Percentiles rank a stretch among this genome's conserved stretches.
Evolutionary conservation across 371 early-diverging fungal genomes (phyloP).

Genomic region (Funneliformis caledonium): DNA sequence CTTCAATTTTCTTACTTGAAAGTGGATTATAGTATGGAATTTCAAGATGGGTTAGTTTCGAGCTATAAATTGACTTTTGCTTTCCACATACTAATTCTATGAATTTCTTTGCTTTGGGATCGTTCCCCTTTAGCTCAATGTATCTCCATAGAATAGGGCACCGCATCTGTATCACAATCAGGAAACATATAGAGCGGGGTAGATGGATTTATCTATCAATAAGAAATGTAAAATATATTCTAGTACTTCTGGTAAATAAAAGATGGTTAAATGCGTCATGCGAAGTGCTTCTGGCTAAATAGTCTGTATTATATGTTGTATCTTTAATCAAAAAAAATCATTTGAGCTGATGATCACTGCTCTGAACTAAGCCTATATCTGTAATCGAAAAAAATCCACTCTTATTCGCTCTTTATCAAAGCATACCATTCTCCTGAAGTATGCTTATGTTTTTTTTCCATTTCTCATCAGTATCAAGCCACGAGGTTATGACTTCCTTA

Average conservation of each 20-base stretch:
- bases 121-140: conserved; percentile 28
- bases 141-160: conserved; percentile 20
- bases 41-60: conserved; percentile 12
- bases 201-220: conserved; percentile 3
- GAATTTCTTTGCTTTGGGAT: conserved; percentile 23
- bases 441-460: too few relatives aligned
- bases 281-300: too few relatives aligned
- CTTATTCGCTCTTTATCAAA: too few relatives aligned
- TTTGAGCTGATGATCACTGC: too few relatives aligned
- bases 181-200: conserved; percentile 28
- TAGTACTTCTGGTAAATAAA: conserved; percentile 28
- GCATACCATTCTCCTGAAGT: too few relatives aligned
- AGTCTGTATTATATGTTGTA: conserved; percentile 5
- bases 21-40: conserved; percentile 30
- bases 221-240: conserved; percentile 27
- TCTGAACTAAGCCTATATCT: too few relatives aligned
- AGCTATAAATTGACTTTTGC: conserved; percentile 24
- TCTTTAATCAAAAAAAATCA: conserved; percentile 27
- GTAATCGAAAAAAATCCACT: too few relatives aligned
- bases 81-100: conserved; percentile 14
- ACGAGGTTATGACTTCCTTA: too few relatives aligned
- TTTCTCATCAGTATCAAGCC: too few relatives aligned
- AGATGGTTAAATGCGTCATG: background rate
- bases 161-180: conserved; percentile 16
- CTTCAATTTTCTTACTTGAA: conserved; percentile 30